Evolutionary conservation across 2,329 filamentous ascomycete species (phyloP).

Genomic region (Cordyceps fumosorosea): DNA sequence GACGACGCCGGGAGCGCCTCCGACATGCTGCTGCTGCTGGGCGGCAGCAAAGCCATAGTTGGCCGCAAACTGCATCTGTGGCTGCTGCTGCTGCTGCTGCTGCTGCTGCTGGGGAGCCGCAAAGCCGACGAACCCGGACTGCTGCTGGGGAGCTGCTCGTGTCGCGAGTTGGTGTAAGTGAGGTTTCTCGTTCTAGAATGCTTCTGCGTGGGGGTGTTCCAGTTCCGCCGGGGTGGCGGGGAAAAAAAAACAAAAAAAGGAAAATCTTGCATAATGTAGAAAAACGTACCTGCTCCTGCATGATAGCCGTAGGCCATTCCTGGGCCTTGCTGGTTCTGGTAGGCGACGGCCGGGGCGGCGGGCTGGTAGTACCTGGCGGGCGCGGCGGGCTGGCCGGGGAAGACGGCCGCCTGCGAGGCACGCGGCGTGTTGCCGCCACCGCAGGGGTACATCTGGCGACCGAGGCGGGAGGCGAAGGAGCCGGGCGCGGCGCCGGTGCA

Average conservation of each 20-base stretch:
- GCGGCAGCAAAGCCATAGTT: not conserved
- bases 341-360: too few relatives aligned
- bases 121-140: not conserved
- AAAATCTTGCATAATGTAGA: too few relatives aligned
- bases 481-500: constrained; percentile 9
- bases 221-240: too few relatives aligned
- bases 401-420: not conserved
- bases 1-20: not conserved
- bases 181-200: too few relatives aligned
- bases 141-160: not conserved
- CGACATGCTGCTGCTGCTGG: not conserved
- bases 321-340: not conserved
- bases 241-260: too few relatives aligned
- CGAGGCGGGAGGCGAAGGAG: constrained; percentile 2
- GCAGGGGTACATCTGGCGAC: not conserved
- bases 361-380: not conserved
- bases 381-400: not conserved
- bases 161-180: too few relatives aligned
- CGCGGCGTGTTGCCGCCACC: constrained; percentile 3
- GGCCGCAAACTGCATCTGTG: not conserved
- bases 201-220: too few relatives aligned
- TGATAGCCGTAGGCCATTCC: not conserved
- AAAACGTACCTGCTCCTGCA: not conserved
- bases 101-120: not conserved
- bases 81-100: not conserved